These are phyloP conservation scores for Alternaria novae-zelandiae DNA, from an alignment of 2,329 filamentous ascomycete genomes.

Conservation along the genomic window DNA sequence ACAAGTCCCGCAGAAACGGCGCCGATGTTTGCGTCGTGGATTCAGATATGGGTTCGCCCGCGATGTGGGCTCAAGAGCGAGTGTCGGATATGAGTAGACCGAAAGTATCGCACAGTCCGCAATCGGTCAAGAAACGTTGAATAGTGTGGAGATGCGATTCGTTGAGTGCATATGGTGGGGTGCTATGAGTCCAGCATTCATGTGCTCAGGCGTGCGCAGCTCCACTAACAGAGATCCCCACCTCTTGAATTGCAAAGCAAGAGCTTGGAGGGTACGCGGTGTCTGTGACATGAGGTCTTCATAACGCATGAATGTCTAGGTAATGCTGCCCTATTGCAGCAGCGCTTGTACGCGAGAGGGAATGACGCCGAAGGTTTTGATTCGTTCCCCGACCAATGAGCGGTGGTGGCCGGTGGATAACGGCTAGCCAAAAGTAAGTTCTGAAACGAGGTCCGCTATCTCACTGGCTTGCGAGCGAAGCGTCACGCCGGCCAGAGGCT, in stretches of 20 bases:
- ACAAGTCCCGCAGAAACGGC: constrained; percentile 34
- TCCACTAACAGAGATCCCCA: constrained; percentile 9
- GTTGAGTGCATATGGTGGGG: constrained; percentile 4
- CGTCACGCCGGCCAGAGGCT: constrained; percentile 37
- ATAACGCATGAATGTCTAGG: constrained; percentile 38
- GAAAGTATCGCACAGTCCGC: background rate
- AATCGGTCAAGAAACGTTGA: background rate
- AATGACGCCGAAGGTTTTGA: constrained; percentile 27
- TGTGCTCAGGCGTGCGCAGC: background rate
- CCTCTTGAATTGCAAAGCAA: constrained; percentile 8
- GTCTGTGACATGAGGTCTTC: constrained; percentile 32
- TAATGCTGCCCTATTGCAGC: constrained; percentile 29
- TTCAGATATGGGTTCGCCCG: constrained; percentile 6
- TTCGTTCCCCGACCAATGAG: constrained; percentile 35
- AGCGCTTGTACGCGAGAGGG: constrained; percentile 40
- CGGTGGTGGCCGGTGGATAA: constrained; percentile 30
- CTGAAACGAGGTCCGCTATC: constrained; percentile 43
- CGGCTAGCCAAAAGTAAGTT: constrained; percentile 40
- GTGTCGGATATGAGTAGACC: background rate
- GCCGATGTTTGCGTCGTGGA: constrained; percentile 7
- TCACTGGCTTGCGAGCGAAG: constrained; percentile 36
- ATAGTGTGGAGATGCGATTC: constrained; percentile 1
- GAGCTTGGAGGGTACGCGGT: constrained; percentile 21
- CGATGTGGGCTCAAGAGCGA: background rate
- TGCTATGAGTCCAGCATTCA: constrained; percentile 2